Evolutionary conservation across 2,329 filamentous ascomycete species (phyloP), one percentile per base, ranked within the genome.

Genomic region (Sporothrix protearum): DNA sequence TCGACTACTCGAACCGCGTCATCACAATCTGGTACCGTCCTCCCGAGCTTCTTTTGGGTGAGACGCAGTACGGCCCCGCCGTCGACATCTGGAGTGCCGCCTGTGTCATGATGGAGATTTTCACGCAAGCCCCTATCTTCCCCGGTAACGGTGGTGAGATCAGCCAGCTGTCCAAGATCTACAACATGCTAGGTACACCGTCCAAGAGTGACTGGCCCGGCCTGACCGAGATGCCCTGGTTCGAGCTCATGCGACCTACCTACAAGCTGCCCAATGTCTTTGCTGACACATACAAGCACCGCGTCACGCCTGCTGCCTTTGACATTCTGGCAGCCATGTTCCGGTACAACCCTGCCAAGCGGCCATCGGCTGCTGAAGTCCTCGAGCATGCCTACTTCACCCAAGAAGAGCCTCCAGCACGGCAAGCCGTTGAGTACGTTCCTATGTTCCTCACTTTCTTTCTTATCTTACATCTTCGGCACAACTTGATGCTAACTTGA

Each of bases 21-120:
- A 97, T 99, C 78, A 99, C 96, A 1, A 97, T 99, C 75, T 99
- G 96, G 96, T 97, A 97, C 80, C 89, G 94, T 3, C 92, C 93
- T 0, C 94, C 94, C 0, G 94, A 97, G 79, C 85, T 97, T n/a
- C 84, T 97, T 0, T 86, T 97, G 0, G 94, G 94, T 7, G 94
- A 97, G 80, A 97, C 94, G 5, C 89, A 92, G 76, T 97, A 97
- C 78, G 93, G 92, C 4, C 92, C 93, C 0, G 92, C 92, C 1
- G 93, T 97, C 16, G 94, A 97, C 78, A 92, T 99, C 47, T 99
- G 96, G 96, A 97, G 94, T 78, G 96, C 96, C 1, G 96, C 95
- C 1, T 99, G 96, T 78, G 96, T 99, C 1, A 91, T 98, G 79
- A 90, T 97, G 63, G 96, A 99, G 79, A 97, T 99, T 73, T 98